Base-by-base conservation (phyloP, 192 early-diverging fungal genomes). In the Fimicolochytrium jonesii region DNA sequence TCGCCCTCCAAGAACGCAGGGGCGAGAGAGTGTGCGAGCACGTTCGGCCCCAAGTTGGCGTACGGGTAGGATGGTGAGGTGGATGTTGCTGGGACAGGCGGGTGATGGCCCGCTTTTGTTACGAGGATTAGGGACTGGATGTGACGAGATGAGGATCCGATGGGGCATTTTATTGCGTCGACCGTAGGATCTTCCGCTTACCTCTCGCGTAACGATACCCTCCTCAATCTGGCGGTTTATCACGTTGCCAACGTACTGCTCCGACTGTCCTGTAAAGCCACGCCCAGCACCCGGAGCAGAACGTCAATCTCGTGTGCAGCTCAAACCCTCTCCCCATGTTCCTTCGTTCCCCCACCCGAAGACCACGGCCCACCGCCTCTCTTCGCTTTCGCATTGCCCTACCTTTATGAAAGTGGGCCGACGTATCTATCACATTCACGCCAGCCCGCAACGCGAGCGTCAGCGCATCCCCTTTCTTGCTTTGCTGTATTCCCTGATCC, bases 381-480 rank as follows among this genome's bases (percentile, higher is more conserved):
- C n/a, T n/a, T n/a, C n/a, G n/a, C 6, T 9, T 28, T 5, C 36
- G n/a, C 17, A 33, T 43, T 31, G 10, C 61, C 51, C 20, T 65
- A 68, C 88, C 89, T 42, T 73, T 59, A 56, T 85, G 86, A 79
- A 91, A 91, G 64, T 90, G 83, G 7, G 73, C 59, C 32, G 83
- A 77, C 3, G 87, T 88, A 71, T 91, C 89, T 46, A 91, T 83
- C 20, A 90, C 74, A 61, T 90, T 88, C 22, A 89, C 79, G 25
- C 88, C 88, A 13, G 66, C 54, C 44, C 71, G 53, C 5, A 88
- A 64, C 10, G 89, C 88, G 34, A 65, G 45, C 7, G 64, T 18
- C 5, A 91, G 44, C 4, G 88, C 87, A 4, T 61, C 63, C n/a
- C n/a, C n/a, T n/a, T n/a, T n/a, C n/a, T n/a, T n/a, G n/a, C n/a